Evolutionary conservation across 2,329 filamentous ascomycete genomes (phyloP).

Genomic region (Trichoderma polysporum): DNA sequence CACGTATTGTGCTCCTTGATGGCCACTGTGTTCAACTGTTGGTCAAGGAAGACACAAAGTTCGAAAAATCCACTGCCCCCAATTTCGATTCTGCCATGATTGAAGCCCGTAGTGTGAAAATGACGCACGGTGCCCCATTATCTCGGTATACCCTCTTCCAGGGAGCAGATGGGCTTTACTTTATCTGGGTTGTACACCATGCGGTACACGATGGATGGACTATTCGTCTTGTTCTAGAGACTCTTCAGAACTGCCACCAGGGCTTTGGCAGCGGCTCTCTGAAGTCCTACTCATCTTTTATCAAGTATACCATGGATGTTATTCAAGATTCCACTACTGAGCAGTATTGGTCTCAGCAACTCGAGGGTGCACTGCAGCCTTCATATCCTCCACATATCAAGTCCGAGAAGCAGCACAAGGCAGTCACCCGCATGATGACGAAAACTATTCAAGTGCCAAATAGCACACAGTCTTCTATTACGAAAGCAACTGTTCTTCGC

Average conservation of each 20-base stretch:
- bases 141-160: not conserved
- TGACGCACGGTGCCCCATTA: conserved; percentile 3
- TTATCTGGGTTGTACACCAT: conserved; percentile 31
- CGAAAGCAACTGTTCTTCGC: conserved; percentile 25
- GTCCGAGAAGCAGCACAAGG: not conserved
- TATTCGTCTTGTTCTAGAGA: conserved; percentile 23
- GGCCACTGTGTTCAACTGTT: conserved; percentile 18
- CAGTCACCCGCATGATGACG: not conserved
- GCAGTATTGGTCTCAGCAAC: conserved; percentile 23
- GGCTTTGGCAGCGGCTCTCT: not conserved
- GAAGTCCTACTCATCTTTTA: conserved; percentile 1
- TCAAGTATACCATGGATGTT: conserved; percentile 3
- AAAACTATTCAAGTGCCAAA: not conserved
- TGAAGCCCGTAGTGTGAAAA: not conserved
- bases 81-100: not conserved
- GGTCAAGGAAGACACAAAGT: conserved; percentile 6
- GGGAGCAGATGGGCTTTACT: not conserved
- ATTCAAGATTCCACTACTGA: conserved; percentile 1
- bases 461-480: conserved; percentile 7
- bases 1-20: conserved; percentile 18
- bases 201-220: conserved; percentile 33
- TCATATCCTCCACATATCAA: conserved; percentile 20
- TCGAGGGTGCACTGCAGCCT: conserved; percentile 11
- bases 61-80: not conserved
- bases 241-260: conserved; percentile 14